A percentile compares a stretch with the other conserved stretches of the same genome.
Evolutionary conservation across 164 flowering plant genomes (phyloP).

Genomic region (Annona cherimola): DNA sequence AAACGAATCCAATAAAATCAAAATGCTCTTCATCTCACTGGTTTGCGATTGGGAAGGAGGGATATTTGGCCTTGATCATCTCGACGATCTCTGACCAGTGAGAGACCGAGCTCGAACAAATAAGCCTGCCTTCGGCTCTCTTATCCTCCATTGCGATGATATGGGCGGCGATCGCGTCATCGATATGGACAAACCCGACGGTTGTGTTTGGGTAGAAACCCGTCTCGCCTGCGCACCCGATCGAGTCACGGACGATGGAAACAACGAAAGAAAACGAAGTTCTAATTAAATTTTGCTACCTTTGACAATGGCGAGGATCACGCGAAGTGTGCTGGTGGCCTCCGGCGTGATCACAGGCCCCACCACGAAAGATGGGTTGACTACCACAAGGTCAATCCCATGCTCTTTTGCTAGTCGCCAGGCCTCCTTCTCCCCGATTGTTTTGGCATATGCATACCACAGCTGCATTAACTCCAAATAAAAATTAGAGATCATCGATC

Average conservation of each 20-base stretch:
- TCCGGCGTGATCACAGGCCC: constrained; percentile 83
- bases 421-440: constrained; percentile 65
- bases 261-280: too few relatives aligned
- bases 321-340: constrained; percentile 75
- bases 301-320: constrained; percentile 45
- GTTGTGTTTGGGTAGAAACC: constrained; percentile 63
- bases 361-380: constrained; percentile 74
- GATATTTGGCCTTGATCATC: constrained; percentile 74
- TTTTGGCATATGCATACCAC: constrained; percentile 82
- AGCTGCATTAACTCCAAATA: constrained; percentile 33
- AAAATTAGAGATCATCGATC: background rate
- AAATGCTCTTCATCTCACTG: constrained; percentile 36
- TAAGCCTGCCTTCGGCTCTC: constrained; percentile 71
- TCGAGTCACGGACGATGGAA: too few relatives aligned
- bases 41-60: constrained; percentile 55
- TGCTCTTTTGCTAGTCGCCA: constrained; percentile 54
- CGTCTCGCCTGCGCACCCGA: constrained; percentile 29
- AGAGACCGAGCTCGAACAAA: constrained; percentile 72
- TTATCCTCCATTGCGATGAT: constrained; percentile 77
- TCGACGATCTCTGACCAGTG: constrained; percentile 79
- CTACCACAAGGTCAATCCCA: constrained; percentile 63
- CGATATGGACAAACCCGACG: constrained; percentile 85
- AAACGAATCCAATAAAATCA: background rate
- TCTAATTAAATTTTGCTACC: constrained; percentile 29
- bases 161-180: constrained; percentile 76